Evolutionary conservation across 768 basidiomycete genomes (phyloP).

Genomic region (Coprinopsis sp.): DNA sequence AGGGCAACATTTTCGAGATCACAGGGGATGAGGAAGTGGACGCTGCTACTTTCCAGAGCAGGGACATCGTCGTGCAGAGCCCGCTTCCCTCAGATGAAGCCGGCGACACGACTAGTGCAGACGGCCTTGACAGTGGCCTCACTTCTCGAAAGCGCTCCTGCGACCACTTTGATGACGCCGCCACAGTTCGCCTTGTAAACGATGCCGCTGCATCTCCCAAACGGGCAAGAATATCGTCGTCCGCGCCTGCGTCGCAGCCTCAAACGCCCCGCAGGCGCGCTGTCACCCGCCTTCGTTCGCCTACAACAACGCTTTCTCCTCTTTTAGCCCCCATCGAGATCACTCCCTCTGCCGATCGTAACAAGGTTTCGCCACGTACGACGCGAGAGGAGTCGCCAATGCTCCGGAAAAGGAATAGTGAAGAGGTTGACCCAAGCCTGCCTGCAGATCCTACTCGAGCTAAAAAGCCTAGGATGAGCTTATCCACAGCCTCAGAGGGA

Average conservation of each 20-base stretch:
- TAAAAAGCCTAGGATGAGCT: too few relatives aligned
- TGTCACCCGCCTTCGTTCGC: too few relatives aligned
- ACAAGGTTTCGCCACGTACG: too few relatives aligned
- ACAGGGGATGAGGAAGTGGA: background rate
- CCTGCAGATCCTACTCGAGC: too few relatives aligned
- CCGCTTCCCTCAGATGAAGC: background rate
- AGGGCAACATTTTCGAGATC: background rate
- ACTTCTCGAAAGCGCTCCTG: slow-evolving; percentile 1
- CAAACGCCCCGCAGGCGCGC: too few relatives aligned
- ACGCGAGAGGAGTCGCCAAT: too few relatives aligned
- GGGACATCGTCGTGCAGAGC: background rate
- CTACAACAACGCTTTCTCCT: too few relatives aligned
- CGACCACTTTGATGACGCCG: background rate
- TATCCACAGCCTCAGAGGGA: too few relatives aligned
- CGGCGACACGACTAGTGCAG: slow-evolving; percentile 3
- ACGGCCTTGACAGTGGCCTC: background rate
- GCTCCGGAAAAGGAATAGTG: too few relatives aligned
- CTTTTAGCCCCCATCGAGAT: background rate
- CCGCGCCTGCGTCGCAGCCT: too few relatives aligned
- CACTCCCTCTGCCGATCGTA: background rate
- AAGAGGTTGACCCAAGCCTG: too few relatives aligned
- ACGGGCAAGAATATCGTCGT: background rate
- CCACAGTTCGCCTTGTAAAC: background rate
- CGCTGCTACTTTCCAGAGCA: too few relatives aligned
- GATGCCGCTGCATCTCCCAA: background rate